Evolutionary conservation across 768 basidiomycete genomes (phyloP).

Genomic region (Tylopilus subfusipes): DNA sequence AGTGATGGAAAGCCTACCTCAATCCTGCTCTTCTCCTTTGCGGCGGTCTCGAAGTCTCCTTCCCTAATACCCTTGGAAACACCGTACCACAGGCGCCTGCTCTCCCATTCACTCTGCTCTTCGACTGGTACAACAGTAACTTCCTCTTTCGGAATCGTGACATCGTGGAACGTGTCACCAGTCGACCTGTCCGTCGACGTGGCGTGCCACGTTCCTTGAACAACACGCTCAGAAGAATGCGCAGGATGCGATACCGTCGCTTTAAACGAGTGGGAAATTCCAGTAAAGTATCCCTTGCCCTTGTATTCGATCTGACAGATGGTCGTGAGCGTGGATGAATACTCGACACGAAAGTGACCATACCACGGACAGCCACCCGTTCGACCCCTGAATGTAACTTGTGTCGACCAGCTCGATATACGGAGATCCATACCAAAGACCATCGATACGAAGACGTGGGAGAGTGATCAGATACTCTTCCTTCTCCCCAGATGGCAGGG

Average conservation of each 20-base stretch:
- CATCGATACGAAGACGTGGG: conserved; percentile 89
- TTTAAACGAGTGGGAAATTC: conserved; percentile 92
- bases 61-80: conserved; percentile 90
- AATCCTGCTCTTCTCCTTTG: conserved; percentile 82
- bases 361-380: conserved; percentile 56
- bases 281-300: conserved; percentile 93
- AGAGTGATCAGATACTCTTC: conserved; percentile 89
- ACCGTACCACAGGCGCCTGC: conserved; percentile 74
- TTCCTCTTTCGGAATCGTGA: conserved; percentile 69
- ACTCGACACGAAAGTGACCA: conserved; percentile 7
- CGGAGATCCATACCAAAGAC: conserved; percentile 86
- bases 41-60: conserved; percentile 90
- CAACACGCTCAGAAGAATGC: conserved; percentile 41
- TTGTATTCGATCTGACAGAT: conserved; percentile 79
- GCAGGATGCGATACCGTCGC: conserved; percentile 62
- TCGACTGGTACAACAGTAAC: conserved; percentile 59
- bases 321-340: conserved; percentile 33
- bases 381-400: conserved; percentile 70
- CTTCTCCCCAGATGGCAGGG: conserved; percentile 48
- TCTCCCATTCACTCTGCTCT: conserved; percentile 81
- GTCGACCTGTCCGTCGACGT: conserved; percentile 49
- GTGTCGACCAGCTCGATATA: conserved; percentile 89
- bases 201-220: conserved; percentile 83
- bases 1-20: conserved; percentile 53
- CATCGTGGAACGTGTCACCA: conserved; percentile 70